A percentile compares a stretch with the other conserved stretches of the same genome.
Evolutionary conservation across 495 filamentous ascomycete species (phyloP).

Genomic region (Trichoderma parareesei): DNA sequence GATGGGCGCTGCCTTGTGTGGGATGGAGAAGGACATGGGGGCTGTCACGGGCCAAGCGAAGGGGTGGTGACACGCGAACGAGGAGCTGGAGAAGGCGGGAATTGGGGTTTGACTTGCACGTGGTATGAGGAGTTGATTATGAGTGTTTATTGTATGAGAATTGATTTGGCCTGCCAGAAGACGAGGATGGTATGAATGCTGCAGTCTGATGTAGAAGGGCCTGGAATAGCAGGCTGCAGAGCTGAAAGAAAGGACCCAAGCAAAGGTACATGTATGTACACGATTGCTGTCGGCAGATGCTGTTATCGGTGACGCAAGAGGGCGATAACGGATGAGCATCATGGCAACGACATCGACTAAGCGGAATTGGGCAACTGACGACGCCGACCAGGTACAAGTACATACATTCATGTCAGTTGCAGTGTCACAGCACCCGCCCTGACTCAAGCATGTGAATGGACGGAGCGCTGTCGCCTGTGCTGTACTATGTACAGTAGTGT

Average conservation of each 20-base stretch:
- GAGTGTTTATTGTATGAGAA: no score
- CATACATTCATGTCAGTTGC: no score
- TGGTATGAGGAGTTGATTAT: no score
- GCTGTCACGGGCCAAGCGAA: slow-evolving; percentile 1
- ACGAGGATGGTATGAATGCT: no score
- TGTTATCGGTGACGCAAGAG: slow-evolving; percentile 31
- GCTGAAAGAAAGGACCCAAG: slow-evolving; percentile 12
- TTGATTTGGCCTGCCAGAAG: no score
- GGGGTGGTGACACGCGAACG: neutral
- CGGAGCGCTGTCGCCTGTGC: no score
- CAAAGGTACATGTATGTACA: no score
- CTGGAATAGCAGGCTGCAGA: neutral
- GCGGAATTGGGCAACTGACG: neutral
- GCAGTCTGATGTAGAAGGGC: no score
- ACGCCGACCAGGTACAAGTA: no score
- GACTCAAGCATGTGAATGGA: no score
- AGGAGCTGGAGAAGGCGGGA: neutral
- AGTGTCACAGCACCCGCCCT: no score
- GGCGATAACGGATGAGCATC: slow-evolving; percentile 17
- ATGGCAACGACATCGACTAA: neutral
- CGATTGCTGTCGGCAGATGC: neutral
- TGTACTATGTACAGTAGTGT: no score
- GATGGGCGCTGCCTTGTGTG: neutral
- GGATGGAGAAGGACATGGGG: neutral
- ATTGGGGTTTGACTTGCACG: neutral